phyloP scores from a whole-genome alignment of 2,329 filamentous ascomycete genomes.

The Elsinoe perseae region DNA sequence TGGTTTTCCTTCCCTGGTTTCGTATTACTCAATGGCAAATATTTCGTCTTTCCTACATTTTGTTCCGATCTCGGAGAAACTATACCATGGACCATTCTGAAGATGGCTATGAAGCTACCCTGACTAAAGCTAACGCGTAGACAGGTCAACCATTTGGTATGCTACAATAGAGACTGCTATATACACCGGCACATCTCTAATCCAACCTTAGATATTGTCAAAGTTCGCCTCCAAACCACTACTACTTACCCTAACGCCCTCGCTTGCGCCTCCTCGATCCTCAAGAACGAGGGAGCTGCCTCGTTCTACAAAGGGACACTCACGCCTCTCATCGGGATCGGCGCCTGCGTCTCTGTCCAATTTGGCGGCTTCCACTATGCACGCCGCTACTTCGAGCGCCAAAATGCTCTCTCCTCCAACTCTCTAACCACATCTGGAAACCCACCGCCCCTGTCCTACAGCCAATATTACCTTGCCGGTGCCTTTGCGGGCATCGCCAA shows the following conservation, averaged over 20 bases:
- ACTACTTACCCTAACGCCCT: conserved; percentile 72
- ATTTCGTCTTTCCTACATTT: neutral
- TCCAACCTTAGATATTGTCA: conserved; percentile 68
- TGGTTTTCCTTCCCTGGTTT: neutral
- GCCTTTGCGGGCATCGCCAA: conserved; percentile 92
- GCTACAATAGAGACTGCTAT: conserved; percentile 19
- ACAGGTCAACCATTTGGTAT: conserved; percentile 59
- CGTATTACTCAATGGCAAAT: neutral
- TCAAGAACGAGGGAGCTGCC: conserved; percentile 73
- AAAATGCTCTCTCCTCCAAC: conserved; percentile 49
- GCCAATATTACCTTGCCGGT: conserved; percentile 82
- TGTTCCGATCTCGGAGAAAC: conserved; percentile 7
- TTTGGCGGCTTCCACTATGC: conserved; percentile 96
- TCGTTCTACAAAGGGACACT: conserved; percentile 99
- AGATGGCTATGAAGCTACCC: neutral
- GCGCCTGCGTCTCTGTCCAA: conserved; percentile 94
- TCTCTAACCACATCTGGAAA: conserved; percentile 22
- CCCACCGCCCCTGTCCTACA: conserved; percentile 57
- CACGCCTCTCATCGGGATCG: conserved; percentile 89
- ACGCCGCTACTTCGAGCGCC: conserved; percentile 72
- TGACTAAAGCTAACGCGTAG: neutral
- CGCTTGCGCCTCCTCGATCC: conserved; percentile 74
- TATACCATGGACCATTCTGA: neutral
- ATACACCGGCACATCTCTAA: neutral
- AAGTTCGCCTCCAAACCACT: conserved; percentile 90